Evolutionary conservation across 192 early-diverging fungal genomes (phyloP).

Genomic region (Backusella tuberculispora): DNA sequence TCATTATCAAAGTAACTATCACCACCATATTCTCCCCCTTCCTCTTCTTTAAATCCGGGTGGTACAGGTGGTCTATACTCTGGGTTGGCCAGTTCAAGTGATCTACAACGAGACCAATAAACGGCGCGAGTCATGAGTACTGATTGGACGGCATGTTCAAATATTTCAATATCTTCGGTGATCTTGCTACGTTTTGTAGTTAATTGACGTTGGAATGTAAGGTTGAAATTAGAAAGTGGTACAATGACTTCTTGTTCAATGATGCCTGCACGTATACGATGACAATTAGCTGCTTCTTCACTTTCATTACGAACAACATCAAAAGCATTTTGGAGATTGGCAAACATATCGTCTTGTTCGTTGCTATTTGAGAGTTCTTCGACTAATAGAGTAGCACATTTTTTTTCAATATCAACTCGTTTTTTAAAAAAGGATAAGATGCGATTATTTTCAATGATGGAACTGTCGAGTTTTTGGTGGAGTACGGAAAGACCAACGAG

Average conservation of each 20-base stretch:
- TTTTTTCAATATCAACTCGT: conserved; percentile 4
- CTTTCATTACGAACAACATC: conserved; percentile 19
- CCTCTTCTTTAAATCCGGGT: background rate
- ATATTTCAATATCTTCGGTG: background rate
- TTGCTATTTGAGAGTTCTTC: background rate
- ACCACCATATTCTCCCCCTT: background rate
- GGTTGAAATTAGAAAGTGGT: conserved; percentile 15
- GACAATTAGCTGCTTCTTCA: conserved; percentile 11
- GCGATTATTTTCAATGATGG: conserved; percentile 19
- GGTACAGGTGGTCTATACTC: background rate
- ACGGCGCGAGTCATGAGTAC: background rate
- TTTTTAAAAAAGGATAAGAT: conserved; percentile 16
- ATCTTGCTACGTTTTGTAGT: background rate
- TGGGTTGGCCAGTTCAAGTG: background rate
- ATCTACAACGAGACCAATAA: conserved; percentile 11
- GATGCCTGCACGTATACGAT: conserved; percentile 13
- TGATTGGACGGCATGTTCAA: background rate
- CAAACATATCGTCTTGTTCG: background rate
- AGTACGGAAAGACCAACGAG: conserved; percentile 11
- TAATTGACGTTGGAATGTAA: background rate
- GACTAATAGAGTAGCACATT: background rate
- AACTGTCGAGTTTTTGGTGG: conserved; percentile 18
- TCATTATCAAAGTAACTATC: background rate
- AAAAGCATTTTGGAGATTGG: conserved; percentile 16
- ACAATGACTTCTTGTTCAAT: conserved; percentile 9